Conservation (phyloP, 1,284 basidiomycete genomes). For the Tylopilus orsonianus region DNA sequence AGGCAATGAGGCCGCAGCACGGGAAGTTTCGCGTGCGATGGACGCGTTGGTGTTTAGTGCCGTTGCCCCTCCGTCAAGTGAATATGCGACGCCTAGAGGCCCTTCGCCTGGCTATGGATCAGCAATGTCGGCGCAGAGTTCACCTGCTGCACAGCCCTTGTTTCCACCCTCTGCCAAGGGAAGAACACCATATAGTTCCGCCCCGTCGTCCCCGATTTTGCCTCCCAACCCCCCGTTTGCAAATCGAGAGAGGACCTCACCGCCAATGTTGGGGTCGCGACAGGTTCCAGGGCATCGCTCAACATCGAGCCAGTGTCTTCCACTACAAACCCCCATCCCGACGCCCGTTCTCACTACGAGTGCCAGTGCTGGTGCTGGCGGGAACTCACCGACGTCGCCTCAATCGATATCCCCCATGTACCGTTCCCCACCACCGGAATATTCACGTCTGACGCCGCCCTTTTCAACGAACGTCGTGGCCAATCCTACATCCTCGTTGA, state of each 20-base stretch:
- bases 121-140: slow-evolving; percentile 10
- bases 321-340: slow-evolving; percentile 11
- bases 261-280: slow-evolving; percentile 14
- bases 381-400: slow-evolving; percentile 2
- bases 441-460: slow-evolving; percentile 30
- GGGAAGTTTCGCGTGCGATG: slow-evolving; percentile 64
- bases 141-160: neutral
- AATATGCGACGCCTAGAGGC: slow-evolving; percentile 22
- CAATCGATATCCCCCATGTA: slow-evolving; percentile 32
- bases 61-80: slow-evolving; percentile 24
- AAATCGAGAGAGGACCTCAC: slow-evolving; percentile 14
- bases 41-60: slow-evolving; percentile 54
- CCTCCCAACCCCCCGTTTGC: slow-evolving; percentile 33
- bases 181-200: slow-evolving; percentile 13
- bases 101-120: slow-evolving; percentile 22
- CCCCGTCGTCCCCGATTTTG: slow-evolving; percentile 29
- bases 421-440: slow-evolving; percentile 40
- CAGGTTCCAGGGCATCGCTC: neutral
- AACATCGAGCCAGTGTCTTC: slow-evolving; percentile 15
- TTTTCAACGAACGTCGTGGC: slow-evolving; percentile 32
- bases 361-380: neutral
- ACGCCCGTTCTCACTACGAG: neutral
- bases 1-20: slow-evolving; percentile 62
- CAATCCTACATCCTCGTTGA: slow-evolving; percentile 37
- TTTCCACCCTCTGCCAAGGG: neutral